phyloP scores from a whole-genome alignment of 768 basidiomycete species.

The Cyathus striatus region DNA sequence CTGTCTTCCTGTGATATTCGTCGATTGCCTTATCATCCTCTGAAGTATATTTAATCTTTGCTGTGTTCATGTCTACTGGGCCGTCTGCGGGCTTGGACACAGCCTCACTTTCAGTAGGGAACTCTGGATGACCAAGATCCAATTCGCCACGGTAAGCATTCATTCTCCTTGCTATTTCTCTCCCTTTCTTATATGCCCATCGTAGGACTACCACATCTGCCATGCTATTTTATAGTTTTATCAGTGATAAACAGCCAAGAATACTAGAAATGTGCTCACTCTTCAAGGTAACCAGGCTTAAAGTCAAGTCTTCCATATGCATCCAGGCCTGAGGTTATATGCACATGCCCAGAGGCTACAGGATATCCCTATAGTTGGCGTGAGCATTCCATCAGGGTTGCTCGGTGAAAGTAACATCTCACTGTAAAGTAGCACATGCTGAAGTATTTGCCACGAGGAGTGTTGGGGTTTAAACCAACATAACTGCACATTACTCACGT shows the following conservation, averaged over 20 bases:
- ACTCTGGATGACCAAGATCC: constrained; percentile 26
- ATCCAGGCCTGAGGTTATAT: constrained; percentile 38
- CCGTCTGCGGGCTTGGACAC: constrained; percentile 11
- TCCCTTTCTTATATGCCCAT: constrained; percentile 49
- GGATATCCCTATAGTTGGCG: constrained; percentile 34
- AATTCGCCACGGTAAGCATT: constrained; percentile 34
- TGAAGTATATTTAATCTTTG: constrained; percentile 33
- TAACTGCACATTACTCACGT: too few species aligned
- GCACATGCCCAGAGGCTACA: constrained; percentile 38
- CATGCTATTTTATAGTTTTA: constrained; percentile 17
- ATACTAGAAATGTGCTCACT: too few species aligned
- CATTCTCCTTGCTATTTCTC: constrained; percentile 56
- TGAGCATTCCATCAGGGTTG: constrained; percentile 1
- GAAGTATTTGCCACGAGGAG: constrained; percentile 16
- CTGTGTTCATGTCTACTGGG: constrained; percentile 26
- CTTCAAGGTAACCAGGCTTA: constrained; percentile 23
- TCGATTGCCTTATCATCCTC: constrained; percentile 38
- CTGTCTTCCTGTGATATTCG: constrained; percentile 19
- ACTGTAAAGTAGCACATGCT: constrained; percentile 13
- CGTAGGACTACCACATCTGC: constrained; percentile 40
- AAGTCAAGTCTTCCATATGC: constrained; percentile 25
- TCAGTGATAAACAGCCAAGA: too few species aligned
- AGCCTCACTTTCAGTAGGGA: constrained; percentile 27
- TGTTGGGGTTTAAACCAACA: background rate
- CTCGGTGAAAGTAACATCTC: background rate